Conservation (phyloP, 768 basidiomycete species). For the Kwoniella sp. region DNA sequence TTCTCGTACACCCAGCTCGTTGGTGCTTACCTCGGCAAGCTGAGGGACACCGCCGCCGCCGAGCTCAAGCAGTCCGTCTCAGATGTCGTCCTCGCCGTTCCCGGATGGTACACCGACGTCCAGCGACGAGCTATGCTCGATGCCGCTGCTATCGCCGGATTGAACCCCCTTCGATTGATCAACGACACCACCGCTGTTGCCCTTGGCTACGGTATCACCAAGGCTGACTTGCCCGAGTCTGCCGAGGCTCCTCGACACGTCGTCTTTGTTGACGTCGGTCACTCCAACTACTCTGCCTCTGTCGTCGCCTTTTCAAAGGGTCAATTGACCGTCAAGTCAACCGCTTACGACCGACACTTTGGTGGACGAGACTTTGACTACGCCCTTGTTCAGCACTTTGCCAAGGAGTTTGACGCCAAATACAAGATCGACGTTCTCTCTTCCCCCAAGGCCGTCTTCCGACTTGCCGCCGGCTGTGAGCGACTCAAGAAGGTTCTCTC, state of each 20-base stretch:
- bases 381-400: constrained; percentile 84
- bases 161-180: constrained; percentile 90
- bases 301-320: constrained; percentile 94
- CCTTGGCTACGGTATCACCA: constrained; percentile 98
- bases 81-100: constrained; percentile 93
- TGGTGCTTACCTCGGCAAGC: constrained; percentile 85
- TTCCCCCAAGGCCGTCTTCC: constrained; percentile 90
- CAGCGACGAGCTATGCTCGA: constrained; percentile 89
- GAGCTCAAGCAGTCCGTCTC: constrained; percentile 86
- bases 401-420: constrained; percentile 88
- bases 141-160: constrained; percentile 82
- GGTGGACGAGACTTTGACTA: constrained; percentile 96
- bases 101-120: constrained; percentile 93
- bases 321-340: constrained; percentile 78
- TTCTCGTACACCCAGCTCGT: constrained; percentile 90
- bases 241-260: constrained; percentile 79
- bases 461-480: constrained; percentile 83
- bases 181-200: constrained; percentile 96
- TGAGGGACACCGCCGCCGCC: constrained; percentile 78
- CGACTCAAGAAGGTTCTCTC: constrained; percentile 94
- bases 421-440: constrained; percentile 95
- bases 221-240: constrained; percentile 84
- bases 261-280: constrained; percentile 93
- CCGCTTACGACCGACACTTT: constrained; percentile 89
- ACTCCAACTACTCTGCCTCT: constrained; percentile 82